Conservation (phyloP, 352 stramenopile genomes). For the Phytopythium delawarense region DNA sequence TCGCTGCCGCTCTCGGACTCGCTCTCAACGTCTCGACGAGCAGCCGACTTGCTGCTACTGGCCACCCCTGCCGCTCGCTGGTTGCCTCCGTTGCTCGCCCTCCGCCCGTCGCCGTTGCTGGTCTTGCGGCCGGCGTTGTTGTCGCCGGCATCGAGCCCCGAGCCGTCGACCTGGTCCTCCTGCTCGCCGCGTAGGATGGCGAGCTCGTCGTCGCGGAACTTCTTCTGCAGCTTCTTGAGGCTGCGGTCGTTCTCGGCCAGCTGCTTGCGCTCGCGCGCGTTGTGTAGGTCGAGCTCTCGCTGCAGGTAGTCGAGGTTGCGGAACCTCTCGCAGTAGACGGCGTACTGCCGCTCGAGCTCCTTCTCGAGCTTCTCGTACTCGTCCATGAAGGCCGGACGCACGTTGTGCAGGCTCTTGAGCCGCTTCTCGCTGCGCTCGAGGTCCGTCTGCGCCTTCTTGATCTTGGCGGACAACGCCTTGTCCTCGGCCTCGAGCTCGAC, state of each 20-base stretch:
- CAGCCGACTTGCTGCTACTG: conserved; percentile 15
- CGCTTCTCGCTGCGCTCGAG: conserved; percentile 95
- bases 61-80: conserved; percentile 14
- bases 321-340: conserved; percentile 92
- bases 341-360: conserved; percentile 95
- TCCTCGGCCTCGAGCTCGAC: conserved; percentile 92
- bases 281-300: conserved; percentile 90
- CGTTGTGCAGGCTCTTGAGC: conserved; percentile 89
- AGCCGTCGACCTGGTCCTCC: conserved; percentile 70
- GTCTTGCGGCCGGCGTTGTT: conserved; percentile 19
- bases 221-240: conserved; percentile 92
- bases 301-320: conserved; percentile 97
- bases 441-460: conserved; percentile 94
- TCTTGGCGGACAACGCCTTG: conserved; percentile 88
- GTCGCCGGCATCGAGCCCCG: conserved; percentile 39
- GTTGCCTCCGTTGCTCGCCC: conserved; percentile 34
- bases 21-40: conserved; percentile 34
- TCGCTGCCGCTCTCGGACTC: conserved; percentile 45
- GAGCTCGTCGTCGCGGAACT: conserved; percentile 90
- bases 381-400: conserved; percentile 96
- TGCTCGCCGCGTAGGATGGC: conserved; percentile 85
- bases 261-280: conserved; percentile 82
- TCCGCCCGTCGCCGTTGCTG: conserved; percentile 15
- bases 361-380: conserved; percentile 97
- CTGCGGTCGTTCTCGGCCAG: conserved; percentile 85